Conservation (phyloP, 495 filamentous ascomycete genomes). For the Daldinia grandis region DNA sequence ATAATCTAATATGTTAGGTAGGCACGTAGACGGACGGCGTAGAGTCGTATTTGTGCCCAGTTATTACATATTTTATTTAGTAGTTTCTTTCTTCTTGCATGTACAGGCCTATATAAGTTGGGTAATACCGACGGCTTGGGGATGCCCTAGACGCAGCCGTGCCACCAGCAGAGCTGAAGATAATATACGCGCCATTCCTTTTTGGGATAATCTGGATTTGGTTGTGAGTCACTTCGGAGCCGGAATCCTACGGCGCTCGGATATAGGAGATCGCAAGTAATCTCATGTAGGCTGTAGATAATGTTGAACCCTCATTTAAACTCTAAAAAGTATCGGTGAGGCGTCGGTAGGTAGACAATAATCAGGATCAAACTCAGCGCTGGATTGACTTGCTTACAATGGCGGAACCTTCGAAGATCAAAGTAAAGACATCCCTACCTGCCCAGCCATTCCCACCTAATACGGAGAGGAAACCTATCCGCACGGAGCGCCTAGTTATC, state of each 20-base stretch:
- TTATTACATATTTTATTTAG: background rate
- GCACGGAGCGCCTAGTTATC: slow-evolving; percentile 56
- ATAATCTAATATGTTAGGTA: too few species aligned
- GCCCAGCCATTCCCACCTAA: slow-evolving; percentile 42
- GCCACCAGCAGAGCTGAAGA: background rate
- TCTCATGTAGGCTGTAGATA: background rate
- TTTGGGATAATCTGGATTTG: slow-evolving; percentile 21
- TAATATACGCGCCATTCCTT: slow-evolving; percentile 3
- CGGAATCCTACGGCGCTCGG: background rate
- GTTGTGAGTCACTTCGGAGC: background rate
- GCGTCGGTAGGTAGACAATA: background rate
- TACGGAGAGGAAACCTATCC: slow-evolving; percentile 41
- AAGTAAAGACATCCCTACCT: slow-evolving; percentile 51
- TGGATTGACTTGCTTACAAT: slow-evolving; percentile 2
- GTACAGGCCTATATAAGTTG: background rate
- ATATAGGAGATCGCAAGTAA: background rate
- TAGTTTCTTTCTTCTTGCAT: background rate
- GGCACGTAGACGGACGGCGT: too few species aligned
- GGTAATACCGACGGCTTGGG: too few species aligned
- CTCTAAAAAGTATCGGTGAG: background rate
- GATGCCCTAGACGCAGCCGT: background rate
- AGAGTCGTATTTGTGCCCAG: too few species aligned
- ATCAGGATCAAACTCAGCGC: background rate
- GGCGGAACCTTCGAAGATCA: slow-evolving; percentile 22
- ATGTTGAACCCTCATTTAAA: background rate